Evolutionary conservation across 2,329 filamentous ascomycete genomes (phyloP), one percentile per base, ranked within the genome.

Genomic region (Grosmannia huntii): DNA sequence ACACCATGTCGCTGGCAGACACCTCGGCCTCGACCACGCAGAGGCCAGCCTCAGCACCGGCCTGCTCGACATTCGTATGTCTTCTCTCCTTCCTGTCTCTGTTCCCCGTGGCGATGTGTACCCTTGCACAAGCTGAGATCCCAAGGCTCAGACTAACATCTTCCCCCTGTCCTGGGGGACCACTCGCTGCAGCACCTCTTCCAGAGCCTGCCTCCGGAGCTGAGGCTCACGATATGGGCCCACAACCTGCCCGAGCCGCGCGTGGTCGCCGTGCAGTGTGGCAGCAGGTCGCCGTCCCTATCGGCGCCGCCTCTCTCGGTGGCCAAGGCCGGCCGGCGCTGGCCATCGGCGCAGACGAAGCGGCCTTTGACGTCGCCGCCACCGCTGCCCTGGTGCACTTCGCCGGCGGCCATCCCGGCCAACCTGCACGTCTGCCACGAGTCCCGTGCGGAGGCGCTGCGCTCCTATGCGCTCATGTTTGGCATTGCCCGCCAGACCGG

Each of bases 211-310:
- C 76, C 76, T 1, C 64, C 70, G 14, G 76, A 79, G 62, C 66
- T 79, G 19, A 74, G 76, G 12, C 66, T 77, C 27, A 73, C 70
- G 58, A 75, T 79, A 54, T 79, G 76, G 76, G 68, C 68, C 48
- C 68, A 73, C 62, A 77, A 71, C 62, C 66, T 76, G 21, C 73
- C 75, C 0, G 64, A 66, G 16, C 66, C 71, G 12, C 74, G 76
- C 36, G 67, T 79, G 54, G 72, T 79, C 28, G 69, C 74, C 1
- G 66, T 77, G 33, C 69, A 67, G 49, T 76, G 73, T 51, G 62
- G 62, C 2, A 31, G 49, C 14, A 44, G 10, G 11, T 51, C 55
- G 5, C 28, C 48, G 3, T 55, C 55, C 16, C 19, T 31, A 12
- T 53, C 41, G 11, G 12, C 7, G 10, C 11, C 19, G 2, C 19